These are phyloP conservation scores for Trichoderma sp. DNA, from an alignment of 2,329 filamentous ascomycete species.

Conservation along the genomic window DNA sequence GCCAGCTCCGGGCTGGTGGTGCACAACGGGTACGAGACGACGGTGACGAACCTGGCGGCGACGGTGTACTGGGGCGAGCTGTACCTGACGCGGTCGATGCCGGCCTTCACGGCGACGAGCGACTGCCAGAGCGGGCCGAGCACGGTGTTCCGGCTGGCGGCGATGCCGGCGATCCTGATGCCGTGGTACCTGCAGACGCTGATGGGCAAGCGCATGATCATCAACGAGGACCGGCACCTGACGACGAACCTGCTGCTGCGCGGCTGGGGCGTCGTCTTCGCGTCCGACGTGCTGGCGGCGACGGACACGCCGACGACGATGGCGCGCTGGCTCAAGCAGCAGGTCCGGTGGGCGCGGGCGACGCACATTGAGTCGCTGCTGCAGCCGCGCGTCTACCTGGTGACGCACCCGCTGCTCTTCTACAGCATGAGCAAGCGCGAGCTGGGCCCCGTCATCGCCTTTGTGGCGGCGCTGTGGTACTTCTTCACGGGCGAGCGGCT, in stretches of 20 bases:
- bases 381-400: constrained; percentile 34
- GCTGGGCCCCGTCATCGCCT: constrained; percentile 32
- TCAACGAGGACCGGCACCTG: constrained; percentile 36
- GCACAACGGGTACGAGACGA: constrained; percentile 33
- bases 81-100: constrained; percentile 34
- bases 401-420: constrained; percentile 35
- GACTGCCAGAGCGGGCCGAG: constrained; percentile 36
- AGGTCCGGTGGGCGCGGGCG: constrained; percentile 35
- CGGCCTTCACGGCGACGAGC: constrained; percentile 34
- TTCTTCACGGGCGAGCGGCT: constrained; percentile 32
- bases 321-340: constrained; percentile 35
- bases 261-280: constrained; percentile 37
- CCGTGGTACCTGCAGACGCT: constrained; percentile 36
- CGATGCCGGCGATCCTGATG: constrained; percentile 33
- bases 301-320: constrained; percentile 35
- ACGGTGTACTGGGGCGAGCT: constrained; percentile 37
- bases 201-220: constrained; percentile 36
- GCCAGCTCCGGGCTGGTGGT: constrained; percentile 35
- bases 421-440: constrained; percentile 34
- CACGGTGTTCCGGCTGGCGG: constrained; percentile 33
- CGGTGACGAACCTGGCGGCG: constrained; percentile 32
- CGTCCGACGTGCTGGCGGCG: constrained; percentile 34
- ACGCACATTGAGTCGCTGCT: constrained; percentile 36
- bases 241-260: constrained; percentile 35
- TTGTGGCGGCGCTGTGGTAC: constrained; percentile 33